These are phyloP conservation scores for Marasmius sp. DNA, from an alignment of 1,284 basidiomycete species.

Conservation along the genomic window DNA sequence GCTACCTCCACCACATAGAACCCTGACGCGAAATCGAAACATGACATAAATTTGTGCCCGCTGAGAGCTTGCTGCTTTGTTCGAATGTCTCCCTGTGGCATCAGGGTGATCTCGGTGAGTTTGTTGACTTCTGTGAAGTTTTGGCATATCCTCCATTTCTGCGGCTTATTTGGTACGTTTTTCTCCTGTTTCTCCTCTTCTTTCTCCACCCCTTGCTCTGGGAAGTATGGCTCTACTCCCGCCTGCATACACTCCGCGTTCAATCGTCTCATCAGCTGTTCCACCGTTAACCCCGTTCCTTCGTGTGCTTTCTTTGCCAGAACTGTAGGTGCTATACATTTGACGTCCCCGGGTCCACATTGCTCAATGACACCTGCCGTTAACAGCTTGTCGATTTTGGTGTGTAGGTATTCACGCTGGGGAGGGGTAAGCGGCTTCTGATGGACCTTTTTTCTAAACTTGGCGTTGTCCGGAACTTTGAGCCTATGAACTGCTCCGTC, in stretches of 20 bases:
- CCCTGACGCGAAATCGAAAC: constrained; percentile 34
- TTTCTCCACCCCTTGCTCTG: not conserved
- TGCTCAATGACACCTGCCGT: constrained; percentile 6
- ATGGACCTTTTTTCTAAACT: not conserved
- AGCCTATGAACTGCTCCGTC: constrained; percentile 8
- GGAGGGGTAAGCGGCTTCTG: not conserved
- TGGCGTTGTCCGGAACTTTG: constrained; percentile 5
- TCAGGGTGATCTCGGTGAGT: constrained; percentile 30
- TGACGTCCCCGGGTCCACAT: constrained; percentile 18
- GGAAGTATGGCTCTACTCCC: constrained; percentile 8
- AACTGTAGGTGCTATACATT: constrained; percentile 17
- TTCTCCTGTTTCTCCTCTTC: too few species aligned
- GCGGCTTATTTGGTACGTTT: not conserved
- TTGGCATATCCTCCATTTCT: constrained; percentile 33
- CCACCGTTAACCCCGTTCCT: constrained; percentile 13
- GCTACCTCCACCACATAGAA: constrained; percentile 34
- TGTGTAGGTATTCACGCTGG: not conserved
- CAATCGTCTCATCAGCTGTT: constrained; percentile 18
- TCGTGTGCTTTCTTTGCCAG: constrained; percentile 21
- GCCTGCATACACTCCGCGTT: constrained; percentile 19
- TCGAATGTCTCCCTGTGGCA: constrained; percentile 35
- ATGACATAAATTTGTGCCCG: constrained; percentile 29
- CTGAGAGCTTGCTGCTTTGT: constrained; percentile 31
- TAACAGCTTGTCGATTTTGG: constrained; percentile 28
- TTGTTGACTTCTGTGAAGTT: constrained; percentile 34